Evolutionary conservation across 192 early-diverging fungal species (phyloP), one percentile per base, ranked within the genome.

Genomic region (Mortierella antarctica): DNA sequence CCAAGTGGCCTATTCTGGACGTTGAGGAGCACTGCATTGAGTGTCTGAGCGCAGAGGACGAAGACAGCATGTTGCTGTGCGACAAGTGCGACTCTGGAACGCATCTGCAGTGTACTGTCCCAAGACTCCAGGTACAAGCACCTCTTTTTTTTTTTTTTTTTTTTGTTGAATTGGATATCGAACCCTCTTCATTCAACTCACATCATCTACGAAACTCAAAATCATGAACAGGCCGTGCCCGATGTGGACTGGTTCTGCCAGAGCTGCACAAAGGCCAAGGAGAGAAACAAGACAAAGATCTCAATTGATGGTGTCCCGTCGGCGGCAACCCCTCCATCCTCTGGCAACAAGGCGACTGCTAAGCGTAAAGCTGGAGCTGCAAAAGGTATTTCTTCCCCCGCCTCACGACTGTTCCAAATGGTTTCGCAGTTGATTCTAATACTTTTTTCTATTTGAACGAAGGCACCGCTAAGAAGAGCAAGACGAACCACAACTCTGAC

Each of bases 211-310:
- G 20, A 39, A 12, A 56, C 17, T 18, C 18, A 58, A 13, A 69
- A 20, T 7, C 9, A 7, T 65, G 9, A 23, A 15, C 48, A 76
- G 72, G 81, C 57, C 21, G 82, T 87, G 7, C 86, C 86, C 21
- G 86, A 87, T 72, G 71, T 73, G 18, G 87, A 90, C 56, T 92
- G 86, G 86, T 89, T 88, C 71, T 85, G 87, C 54, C 83, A 86
- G 70, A 50, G 59, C 8, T 86, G 85, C 51, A 72, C 65, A 15
- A 65, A 42, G 15, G 65, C 70, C 57, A 72, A 50, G 59, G 77
- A 80, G 42, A 71, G 48, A 54, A 80, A 67, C 52, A 71, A 41
- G 20, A 80, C 76, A 8, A 80, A 80, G 31, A 31, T 3, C 31
- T 46, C 46, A 2, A 13, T 49, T 44, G 68, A 60, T 12, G 20